These are phyloP conservation scores for Pseudopithomyces maydicus DNA, from an alignment of 2,329 filamentous ascomycete species.

Conservation along the genomic window DNA sequence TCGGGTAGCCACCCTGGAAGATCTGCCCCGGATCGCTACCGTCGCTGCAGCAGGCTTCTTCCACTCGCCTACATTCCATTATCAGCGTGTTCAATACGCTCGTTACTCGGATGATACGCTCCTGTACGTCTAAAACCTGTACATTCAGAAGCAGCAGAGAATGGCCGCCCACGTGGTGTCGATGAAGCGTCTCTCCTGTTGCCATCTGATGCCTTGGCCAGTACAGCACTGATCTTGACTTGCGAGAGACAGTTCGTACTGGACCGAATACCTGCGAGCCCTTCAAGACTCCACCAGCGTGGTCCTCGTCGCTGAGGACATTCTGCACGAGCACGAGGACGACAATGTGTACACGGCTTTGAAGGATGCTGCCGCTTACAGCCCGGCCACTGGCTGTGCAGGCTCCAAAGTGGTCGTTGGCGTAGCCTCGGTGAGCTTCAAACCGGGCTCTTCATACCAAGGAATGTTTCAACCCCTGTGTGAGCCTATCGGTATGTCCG, in stretches of 20 bases:
- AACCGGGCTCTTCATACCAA: slow-evolving; percentile 24
- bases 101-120: slow-evolving; percentile 30
- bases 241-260: slow-evolving; percentile 15
- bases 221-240: neutral
- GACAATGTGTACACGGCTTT: slow-evolving; percentile 28
- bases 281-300: slow-evolving; percentile 18
- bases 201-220: neutral
- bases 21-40: slow-evolving; percentile 30
- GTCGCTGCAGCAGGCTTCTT: slow-evolving; percentile 38
- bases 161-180: neutral
- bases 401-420: slow-evolving; percentile 25
- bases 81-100: slow-evolving; percentile 27
- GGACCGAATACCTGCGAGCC: slow-evolving; percentile 20
- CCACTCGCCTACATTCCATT: slow-evolving; percentile 35
- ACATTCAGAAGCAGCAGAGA: neutral
- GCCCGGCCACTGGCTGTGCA: neutral
- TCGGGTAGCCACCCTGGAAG: slow-evolving; percentile 28
- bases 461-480: slow-evolving; percentile 22
- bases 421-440: slow-evolving; percentile 29
- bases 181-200: neutral
- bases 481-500: slow-evolving; percentile 19
- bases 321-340: slow-evolving; percentile 15
- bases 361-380: slow-evolving; percentile 13
- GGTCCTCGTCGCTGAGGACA: slow-evolving; percentile 25
- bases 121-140: slow-evolving; percentile 4